Percentiles rank a stretch among this genome's conserved stretches.
These are phyloP conservation scores for Curvularia hawaiiensis DNA, from an alignment of 2,329 filamentous ascomycete genomes.

Conservation along the genomic window DNA sequence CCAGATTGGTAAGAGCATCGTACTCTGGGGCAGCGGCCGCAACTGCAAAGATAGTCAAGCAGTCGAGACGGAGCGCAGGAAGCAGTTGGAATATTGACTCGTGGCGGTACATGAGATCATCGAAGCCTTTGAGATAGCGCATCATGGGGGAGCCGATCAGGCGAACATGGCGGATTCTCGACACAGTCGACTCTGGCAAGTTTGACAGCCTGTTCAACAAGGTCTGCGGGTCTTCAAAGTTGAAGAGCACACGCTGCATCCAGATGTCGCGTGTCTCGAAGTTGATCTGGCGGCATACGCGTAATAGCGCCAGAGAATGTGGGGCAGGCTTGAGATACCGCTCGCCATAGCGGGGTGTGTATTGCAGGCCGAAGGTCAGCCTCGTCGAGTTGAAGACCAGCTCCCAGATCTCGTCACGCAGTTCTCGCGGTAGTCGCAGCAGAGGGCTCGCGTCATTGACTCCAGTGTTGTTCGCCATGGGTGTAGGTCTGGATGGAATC, in stretches of 20 bases:
- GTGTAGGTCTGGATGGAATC: conserved; percentile 4
- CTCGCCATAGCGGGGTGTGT: conserved; percentile 19
- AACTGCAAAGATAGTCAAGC: conserved; percentile 17
- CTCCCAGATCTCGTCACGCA: conserved; percentile 21
- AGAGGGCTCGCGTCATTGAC: conserved; percentile 13
- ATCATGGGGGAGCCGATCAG: conserved; percentile 20
- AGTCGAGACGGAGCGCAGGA: conserved; percentile 19
- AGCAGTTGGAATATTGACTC: conserved; percentile 22
- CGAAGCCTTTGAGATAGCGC: conserved; percentile 22
- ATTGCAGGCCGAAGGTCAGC: conserved; percentile 20
- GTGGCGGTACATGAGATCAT: conserved; percentile 22
- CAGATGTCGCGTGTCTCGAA: conserved; percentile 21
- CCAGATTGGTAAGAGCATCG: conserved; percentile 17
- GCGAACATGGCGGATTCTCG: conserved; percentile 20
- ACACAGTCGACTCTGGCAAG: conserved; percentile 14
- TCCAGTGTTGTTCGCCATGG: conserved; percentile 6
- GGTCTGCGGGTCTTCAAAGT: conserved; percentile 21
- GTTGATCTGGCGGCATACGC: conserved; percentile 19
- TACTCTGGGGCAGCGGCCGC: conserved; percentile 21
- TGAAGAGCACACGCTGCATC: conserved; percentile 20
- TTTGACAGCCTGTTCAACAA: conserved; percentile 19
- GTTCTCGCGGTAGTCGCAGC: conserved; percentile 18
- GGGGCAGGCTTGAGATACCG: conserved; percentile 19
- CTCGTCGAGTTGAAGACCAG: conserved; percentile 22
- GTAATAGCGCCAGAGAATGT: conserved; percentile 20